Conservation (phyloP, 768 basidiomycete genomes). For the Tricholoma saponaceum region DNA sequence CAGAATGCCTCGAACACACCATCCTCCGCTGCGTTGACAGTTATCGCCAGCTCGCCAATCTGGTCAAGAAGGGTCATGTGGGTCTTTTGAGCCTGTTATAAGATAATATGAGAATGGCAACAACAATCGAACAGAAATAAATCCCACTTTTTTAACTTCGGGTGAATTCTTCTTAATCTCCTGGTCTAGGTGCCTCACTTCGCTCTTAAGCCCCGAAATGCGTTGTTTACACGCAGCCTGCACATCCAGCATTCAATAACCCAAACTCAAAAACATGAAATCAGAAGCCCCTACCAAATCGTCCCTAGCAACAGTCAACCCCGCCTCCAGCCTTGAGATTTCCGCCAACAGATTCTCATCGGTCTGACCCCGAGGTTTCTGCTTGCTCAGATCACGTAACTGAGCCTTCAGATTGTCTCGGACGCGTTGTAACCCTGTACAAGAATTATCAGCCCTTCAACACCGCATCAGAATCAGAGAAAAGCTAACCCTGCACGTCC, state of each 20-base stretch:
- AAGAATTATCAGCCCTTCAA: background rate
- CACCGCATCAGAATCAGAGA: background rate
- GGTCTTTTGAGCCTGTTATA: constrained; percentile 49
- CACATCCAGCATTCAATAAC: background rate
- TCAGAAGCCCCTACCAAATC: constrained; percentile 57
- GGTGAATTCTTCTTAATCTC: constrained; percentile 64
- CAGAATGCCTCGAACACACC: constrained; percentile 78
- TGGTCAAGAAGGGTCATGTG: constrained; percentile 49
- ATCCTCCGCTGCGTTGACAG: constrained; percentile 78
- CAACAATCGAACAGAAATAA: background rate
- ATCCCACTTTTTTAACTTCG: constrained; percentile 63
- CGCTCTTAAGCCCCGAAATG: constrained; percentile 75
- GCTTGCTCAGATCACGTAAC: constrained; percentile 78
- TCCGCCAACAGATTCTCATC: constrained; percentile 79
- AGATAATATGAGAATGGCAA: background rate
- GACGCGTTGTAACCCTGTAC: constrained; percentile 43
- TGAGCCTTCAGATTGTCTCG: constrained; percentile 71
- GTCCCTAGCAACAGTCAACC: constrained; percentile 71
- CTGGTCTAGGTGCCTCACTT: constrained; percentile 75
- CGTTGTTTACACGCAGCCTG: constrained; percentile 76
- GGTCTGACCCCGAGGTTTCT: constrained; percentile 77
- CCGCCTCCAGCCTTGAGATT: constrained; percentile 74
- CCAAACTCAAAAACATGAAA: background rate
- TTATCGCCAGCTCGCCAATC: constrained; percentile 48
- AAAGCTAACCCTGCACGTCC: constrained; percentile 70